Conservation (phyloP, 176 grass and related monocot species). For the Phoenix roebelenii region DNA sequence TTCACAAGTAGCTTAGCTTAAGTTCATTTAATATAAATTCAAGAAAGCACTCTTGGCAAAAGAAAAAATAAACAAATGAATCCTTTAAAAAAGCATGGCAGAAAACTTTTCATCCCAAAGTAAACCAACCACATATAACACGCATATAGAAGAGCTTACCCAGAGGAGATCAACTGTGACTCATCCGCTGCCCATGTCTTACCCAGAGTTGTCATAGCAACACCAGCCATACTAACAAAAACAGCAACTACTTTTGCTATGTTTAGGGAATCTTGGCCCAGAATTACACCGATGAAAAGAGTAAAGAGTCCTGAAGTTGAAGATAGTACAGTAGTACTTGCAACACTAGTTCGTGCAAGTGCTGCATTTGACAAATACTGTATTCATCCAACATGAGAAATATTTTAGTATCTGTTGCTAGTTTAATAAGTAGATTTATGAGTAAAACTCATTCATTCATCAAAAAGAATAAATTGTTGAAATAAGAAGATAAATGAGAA, state of each 20-base stretch:
- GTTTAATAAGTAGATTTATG: conserved; percentile 3
- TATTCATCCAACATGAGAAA: conserved; percentile 32
- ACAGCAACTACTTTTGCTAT: conserved; percentile 78
- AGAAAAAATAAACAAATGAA: too few species aligned
- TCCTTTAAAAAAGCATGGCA: background rate
- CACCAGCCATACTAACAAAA: conserved; percentile 88
- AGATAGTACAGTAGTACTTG: conserved; percentile 90
- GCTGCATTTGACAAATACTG: conserved; percentile 99
- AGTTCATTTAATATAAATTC: too few species aligned
- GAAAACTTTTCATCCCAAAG: background rate
- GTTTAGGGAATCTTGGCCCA: conserved; percentile 89
- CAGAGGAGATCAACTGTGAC: conserved; percentile 45
- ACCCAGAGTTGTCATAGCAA: conserved; percentile 88
- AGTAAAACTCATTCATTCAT: too few species aligned
- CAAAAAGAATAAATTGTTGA: too few species aligned
- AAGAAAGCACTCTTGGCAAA: too few species aligned
- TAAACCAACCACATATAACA: background rate
- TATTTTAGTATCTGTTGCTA: conserved; percentile 9
- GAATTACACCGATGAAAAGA: conserved; percentile 74
- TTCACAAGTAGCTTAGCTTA: background rate
- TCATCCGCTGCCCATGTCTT: conserved; percentile 98
- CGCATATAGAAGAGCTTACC: conserved; percentile 30
- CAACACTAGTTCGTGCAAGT: conserved; percentile 97
- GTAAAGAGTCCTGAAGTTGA: conserved; percentile 97
- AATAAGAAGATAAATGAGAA: too few species aligned